Evolutionary conservation across 148 eudicot genomes (phyloP).

Genomic region (Vaccinium myrtillus): DNA sequence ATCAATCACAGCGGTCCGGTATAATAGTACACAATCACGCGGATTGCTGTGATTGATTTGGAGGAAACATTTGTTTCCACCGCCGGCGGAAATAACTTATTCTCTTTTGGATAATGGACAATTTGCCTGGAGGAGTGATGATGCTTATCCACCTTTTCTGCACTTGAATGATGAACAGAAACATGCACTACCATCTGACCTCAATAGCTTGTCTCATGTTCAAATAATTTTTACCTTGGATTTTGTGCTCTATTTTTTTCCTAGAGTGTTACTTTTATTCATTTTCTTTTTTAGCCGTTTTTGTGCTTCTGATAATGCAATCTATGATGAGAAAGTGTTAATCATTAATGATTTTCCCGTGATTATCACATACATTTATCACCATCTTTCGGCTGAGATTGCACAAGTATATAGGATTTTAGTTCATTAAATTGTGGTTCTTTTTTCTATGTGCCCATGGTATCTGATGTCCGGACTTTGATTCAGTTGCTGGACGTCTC

Average conservation of each 20-base stretch:
- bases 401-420: conserved; percentile 2
- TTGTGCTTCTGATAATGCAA: conserved; percentile 15
- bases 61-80: no score
- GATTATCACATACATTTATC: conserved; percentile 26
- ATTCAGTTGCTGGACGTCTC: conserved; percentile 27
- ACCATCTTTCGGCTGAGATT: conserved; percentile 47
- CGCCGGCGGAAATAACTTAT: no score
- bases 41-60: no score
- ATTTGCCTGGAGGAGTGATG: conserved; percentile 20
- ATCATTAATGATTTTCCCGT: conserved; percentile 17
- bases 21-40: no score
- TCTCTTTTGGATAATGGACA: conserved; percentile 8
- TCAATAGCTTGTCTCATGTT: neutral
- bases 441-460: conserved; percentile 24
- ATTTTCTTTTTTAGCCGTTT: neutral
- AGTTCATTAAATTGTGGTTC: neutral
- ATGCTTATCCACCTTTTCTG: conserved; percentile 30
- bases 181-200: conserved; percentile 46
- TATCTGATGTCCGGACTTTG: conserved; percentile 34
- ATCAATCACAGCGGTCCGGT: no score
- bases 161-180: conserved; percentile 26
- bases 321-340: conserved; percentile 24
- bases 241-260: neutral
- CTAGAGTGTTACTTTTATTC: neutral
- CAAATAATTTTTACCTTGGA: neutral